A percentile compares a stretch with the other conserved stretches of the same genome.
phyloP scores from a whole-genome alignment of 495 filamentous ascomycete species.

The Podospora sp. region DNA sequence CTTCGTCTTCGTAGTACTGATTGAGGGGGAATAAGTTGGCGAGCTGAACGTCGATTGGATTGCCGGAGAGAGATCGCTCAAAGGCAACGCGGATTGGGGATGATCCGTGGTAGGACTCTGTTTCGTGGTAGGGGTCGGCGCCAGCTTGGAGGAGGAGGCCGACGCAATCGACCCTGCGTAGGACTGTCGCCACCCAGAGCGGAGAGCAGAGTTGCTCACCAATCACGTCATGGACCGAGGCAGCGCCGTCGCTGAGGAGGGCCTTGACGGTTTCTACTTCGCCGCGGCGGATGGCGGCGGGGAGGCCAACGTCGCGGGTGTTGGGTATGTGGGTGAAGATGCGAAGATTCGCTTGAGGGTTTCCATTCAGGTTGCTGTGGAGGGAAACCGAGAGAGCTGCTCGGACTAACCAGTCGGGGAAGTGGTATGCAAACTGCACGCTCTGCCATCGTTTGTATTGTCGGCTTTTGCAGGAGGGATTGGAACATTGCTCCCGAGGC shows the following conservation, averaged over 20 bases:
- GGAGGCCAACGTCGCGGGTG: neutral
- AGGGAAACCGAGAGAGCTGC: neutral
- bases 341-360: constrained; percentile 9
- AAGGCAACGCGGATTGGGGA: constrained; percentile 1
- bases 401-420: neutral
- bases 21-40: constrained; percentile 1
- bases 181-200: neutral
- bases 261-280: neutral
- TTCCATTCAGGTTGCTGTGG: neutral
- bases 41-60: neutral
- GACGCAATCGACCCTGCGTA: neutral
- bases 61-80: neutral
- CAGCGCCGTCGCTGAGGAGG: constrained; percentile 1
- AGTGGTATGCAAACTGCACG: constrained; percentile 5
- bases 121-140: constrained; percentile 12
- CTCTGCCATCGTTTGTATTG: neutral
- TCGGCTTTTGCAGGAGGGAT: neutral
- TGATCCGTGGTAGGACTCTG: neutral
- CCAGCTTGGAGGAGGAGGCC: constrained; percentile 14
- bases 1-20: constrained; percentile 5
- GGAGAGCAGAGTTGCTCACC: neutral
- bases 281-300: neutral
- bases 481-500: neutral
- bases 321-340: constrained; percentile 1
- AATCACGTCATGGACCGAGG: constrained; percentile 13